phyloP scores from a whole-genome alignment of 768 basidiomycete genomes.

The Leccinum longicurvipes region DNA sequence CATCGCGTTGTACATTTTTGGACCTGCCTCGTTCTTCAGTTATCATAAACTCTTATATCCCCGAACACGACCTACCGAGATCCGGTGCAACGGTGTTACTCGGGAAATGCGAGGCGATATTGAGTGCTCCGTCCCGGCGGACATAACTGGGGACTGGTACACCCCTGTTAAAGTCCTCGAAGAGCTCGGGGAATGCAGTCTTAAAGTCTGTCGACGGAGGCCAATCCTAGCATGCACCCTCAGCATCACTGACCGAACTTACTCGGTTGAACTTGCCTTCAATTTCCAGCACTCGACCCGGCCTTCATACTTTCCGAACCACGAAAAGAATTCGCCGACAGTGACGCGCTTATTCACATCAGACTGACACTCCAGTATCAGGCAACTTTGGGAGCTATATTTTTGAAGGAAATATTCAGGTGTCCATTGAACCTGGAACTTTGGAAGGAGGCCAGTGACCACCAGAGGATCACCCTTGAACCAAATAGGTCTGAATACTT shows the following conservation, averaged over 20 bases:
- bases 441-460: slow-evolving; percentile 59
- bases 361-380: slow-evolving; percentile 81
- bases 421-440: slow-evolving; percentile 72
- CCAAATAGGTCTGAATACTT: slow-evolving; percentile 71
- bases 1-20: slow-evolving; percentile 95
- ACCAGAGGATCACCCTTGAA: slow-evolving; percentile 70
- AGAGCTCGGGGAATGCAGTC: slow-evolving; percentile 77
- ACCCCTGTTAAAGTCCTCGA: slow-evolving; percentile 76
- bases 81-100: slow-evolving; percentile 75
- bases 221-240: slow-evolving; percentile 67
- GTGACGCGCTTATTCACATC: slow-evolving; percentile 60
- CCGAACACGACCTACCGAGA: slow-evolving; percentile 49
- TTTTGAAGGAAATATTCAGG: slow-evolving; percentile 76
- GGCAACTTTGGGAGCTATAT: slow-evolving; percentile 60
- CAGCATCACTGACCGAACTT: not conserved
- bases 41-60: not conserved
- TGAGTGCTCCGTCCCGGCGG: slow-evolving; percentile 84
- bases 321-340: slow-evolving; percentile 74
- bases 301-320: slow-evolving; percentile 67
- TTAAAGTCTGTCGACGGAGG: slow-evolving; percentile 86
- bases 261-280: slow-evolving; percentile 48
- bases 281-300: slow-evolving; percentile 66
- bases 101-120: slow-evolving; percentile 89
- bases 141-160: slow-evolving; percentile 90
- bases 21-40: slow-evolving; percentile 47